These are phyloP conservation scores for Saccharomycopsis vini DNA, from an alignment of 805 yeast genomes.

Conservation along the genomic window DNA sequence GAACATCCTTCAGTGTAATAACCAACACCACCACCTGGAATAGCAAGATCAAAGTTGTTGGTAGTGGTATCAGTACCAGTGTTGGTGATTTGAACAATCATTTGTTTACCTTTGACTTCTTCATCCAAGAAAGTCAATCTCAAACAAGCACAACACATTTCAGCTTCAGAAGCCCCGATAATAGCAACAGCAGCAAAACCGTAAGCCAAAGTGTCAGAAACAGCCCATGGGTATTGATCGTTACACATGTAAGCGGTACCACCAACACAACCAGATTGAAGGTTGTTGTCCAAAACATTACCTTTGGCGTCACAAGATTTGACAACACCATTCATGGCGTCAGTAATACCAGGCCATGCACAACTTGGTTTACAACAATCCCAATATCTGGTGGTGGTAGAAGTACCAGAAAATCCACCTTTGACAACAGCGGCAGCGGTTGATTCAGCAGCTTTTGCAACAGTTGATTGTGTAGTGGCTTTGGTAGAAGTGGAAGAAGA, in stretches of 20 bases:
- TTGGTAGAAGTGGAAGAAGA: neutral
- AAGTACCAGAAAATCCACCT: conserved; percentile 10
- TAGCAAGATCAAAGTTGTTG: conserved; percentile 10
- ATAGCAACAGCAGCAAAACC: conserved; percentile 10
- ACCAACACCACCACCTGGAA: conserved; percentile 16
- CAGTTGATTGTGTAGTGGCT: neutral
- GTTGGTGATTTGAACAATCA: conserved; percentile 14
- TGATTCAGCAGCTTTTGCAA: too few relatives aligned
- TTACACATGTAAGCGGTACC: conserved; percentile 14
- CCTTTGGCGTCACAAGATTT: conserved; percentile 13
- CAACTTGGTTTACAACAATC: conserved; percentile 17
- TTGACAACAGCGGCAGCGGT: too few relatives aligned
- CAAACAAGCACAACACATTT: conserved; percentile 9
- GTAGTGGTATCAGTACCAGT: conserved; percentile 7
- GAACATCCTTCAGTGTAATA: conserved; percentile 3
- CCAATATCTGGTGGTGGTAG: conserved; percentile 11
- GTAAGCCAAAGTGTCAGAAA: conserved; percentile 6
- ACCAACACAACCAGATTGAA: conserved; percentile 12
- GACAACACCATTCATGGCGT: conserved; percentile 4
- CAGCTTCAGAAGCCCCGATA: neutral
- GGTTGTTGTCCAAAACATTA: neutral
- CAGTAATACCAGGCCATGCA: conserved; percentile 12
- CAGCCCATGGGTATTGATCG: conserved; percentile 11
- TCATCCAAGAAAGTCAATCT: conserved; percentile 9
- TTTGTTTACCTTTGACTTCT: conserved; percentile 6